Percentiles rank a stretch among this genome's conserved stretches.
phyloP scores from a whole-genome alignment of 441 rosid genomes.

The Euphorbia schlechtendalii region DNA sequence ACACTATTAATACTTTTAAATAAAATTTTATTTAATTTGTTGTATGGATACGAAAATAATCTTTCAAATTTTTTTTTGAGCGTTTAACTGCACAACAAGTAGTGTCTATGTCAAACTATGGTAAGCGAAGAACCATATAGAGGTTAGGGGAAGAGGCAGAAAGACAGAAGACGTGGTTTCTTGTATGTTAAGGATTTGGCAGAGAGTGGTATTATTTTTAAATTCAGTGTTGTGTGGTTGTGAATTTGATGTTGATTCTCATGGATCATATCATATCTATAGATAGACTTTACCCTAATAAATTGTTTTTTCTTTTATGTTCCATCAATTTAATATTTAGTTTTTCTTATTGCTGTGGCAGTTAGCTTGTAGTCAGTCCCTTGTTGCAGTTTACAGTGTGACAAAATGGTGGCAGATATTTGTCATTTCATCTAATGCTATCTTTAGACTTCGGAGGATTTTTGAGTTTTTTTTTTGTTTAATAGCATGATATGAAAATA shows the following conservation, averaged over 20 bases:
- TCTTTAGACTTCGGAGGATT: neutral
- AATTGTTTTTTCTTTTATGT: neutral
- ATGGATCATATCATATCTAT: conserved; percentile 1
- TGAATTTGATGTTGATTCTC: conserved; percentile 11
- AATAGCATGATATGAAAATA: no score
- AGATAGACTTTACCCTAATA: conserved; percentile 8
- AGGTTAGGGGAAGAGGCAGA: conserved; percentile 14
- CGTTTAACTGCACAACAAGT: no score
- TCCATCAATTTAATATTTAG: no score
- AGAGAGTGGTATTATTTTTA: no score
- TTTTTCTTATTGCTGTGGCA: no score
- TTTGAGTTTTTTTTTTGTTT: neutral
- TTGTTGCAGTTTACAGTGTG: neutral
- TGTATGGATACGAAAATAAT: no score
- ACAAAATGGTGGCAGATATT: conserved; percentile 7
- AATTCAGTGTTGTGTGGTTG: conserved; percentile 9
- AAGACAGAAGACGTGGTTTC: conserved; percentile 29
- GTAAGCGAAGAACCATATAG: conserved; percentile 16
- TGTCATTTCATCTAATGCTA: neutral
- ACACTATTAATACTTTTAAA: no score
- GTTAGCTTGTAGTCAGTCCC: conserved; percentile 2
- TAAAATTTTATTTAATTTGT: no score
- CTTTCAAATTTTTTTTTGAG: no score
- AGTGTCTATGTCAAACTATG: no score
- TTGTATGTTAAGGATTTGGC: no score